Percentiles rank a stretch among this genome's conserved stretches.
Conservation (phyloP, 2,329 filamentous ascomycete genomes). For the Plectosphaerella sp. region DNA sequence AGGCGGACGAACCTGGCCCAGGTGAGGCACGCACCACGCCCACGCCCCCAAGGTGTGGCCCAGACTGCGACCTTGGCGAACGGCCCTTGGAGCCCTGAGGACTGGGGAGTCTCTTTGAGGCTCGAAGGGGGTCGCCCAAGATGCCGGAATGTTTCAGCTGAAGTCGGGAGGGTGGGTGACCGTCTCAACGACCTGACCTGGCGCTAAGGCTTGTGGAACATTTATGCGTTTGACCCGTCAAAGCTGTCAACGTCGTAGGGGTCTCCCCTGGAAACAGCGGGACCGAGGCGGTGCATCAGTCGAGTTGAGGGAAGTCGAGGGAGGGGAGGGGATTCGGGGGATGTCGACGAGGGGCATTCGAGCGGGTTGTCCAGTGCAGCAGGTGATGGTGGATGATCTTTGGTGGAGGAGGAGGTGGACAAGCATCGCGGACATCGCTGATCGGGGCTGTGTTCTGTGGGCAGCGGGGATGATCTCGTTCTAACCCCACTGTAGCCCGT, state of each 20-base stretch:
- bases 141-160: constrained; percentile 4
- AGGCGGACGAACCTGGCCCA: background rate
- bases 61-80: background rate
- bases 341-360: background rate
- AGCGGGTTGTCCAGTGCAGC: too few species aligned
- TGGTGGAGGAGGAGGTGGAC: too few species aligned
- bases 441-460: background rate
- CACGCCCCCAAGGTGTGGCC: background rate
- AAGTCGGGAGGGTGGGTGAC: constrained; percentile 1
- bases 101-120: background rate
- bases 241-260: background rate
- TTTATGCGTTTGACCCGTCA: constrained; percentile 4
- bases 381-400: too few species aligned
- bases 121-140: background rate
- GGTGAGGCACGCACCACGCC: background rate
- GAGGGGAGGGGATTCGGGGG: background rate
- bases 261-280: background rate
- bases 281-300: background rate
- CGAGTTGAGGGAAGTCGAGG: background rate
- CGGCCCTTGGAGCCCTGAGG: background rate
- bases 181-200: background rate
- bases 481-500: too few species aligned
- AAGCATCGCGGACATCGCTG: too few species aligned
- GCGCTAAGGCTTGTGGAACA: constrained; percentile 1
- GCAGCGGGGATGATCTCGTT: background rate